phyloP scores from a whole-genome alignment of 2,329 filamentous ascomycete genomes.

The Colletotrichum phormii region DNA sequence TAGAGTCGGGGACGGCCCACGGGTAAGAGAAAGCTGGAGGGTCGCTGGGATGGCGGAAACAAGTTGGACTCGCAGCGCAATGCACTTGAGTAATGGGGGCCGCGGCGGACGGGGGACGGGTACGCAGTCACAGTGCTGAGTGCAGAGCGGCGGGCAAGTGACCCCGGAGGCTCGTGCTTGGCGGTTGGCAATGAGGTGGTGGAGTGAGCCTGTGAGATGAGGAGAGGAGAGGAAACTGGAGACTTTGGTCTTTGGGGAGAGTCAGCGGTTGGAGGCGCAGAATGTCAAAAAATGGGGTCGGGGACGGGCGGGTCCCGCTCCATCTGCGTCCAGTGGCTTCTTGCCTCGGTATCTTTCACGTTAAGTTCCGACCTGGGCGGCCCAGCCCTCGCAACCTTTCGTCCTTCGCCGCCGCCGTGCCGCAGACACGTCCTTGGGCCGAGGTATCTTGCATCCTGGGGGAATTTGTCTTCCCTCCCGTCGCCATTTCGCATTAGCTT shows the following conservation, averaged over 20 bases:
- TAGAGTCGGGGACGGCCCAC: background rate
- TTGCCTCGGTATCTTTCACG: conserved; percentile 25
- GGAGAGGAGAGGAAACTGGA: background rate
- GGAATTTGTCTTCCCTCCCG: background rate
- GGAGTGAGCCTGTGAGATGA: background rate
- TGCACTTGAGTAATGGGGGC: conserved; percentile 11
- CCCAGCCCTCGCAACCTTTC: background rate
- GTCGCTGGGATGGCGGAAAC: conserved; percentile 19
- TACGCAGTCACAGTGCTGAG: conserved; percentile 5
- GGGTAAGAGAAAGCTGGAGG: background rate
- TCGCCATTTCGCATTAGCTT: background rate
- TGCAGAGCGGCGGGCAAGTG: conserved; percentile 11
- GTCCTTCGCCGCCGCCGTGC: background rate
- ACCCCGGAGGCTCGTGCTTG: conserved; percentile 19
- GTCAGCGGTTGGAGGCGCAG: conserved; percentile 8
- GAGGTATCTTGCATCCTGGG: conserved; percentile 19
- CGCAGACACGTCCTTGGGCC: background rate
- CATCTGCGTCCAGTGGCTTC: background rate
- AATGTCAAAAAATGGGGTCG: conserved; percentile 26
- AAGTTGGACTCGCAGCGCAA: conserved; percentile 17
- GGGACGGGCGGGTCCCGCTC: background rate
- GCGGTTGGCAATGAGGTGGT: background rate
- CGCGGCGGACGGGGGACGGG: conserved; percentile 12
- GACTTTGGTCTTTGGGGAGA: background rate
- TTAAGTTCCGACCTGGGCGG: background rate